phyloP scores from a whole-genome alignment of 2,329 filamentous ascomycete genomes.

The Arachnomyces sp. region DNA sequence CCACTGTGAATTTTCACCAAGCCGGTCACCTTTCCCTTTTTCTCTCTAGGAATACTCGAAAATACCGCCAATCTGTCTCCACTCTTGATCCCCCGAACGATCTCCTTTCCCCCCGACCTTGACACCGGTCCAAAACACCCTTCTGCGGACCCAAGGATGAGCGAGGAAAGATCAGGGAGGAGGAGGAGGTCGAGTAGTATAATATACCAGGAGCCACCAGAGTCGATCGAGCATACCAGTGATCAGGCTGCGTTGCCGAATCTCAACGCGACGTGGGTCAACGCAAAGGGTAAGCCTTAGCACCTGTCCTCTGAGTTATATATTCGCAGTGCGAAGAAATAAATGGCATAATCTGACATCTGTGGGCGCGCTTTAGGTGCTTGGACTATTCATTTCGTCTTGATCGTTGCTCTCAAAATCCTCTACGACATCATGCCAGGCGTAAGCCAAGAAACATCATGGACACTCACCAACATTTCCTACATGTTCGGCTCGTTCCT shows the following conservation, averaged over 20 bases:
- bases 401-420: slow-evolving; percentile 88
- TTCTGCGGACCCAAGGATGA: slow-evolving; percentile 55
- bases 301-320: neutral
- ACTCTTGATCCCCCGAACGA: slow-evolving; percentile 78
- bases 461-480: slow-evolving; percentile 96
- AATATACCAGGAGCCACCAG: slow-evolving; percentile 93
- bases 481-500: slow-evolving; percentile 99
- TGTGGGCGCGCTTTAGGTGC: slow-evolving; percentile 57
- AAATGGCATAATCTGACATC: slow-evolving; percentile 11
- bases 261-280: slow-evolving; percentile 97
- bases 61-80: slow-evolving; percentile 97
- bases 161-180: slow-evolving; percentile 60
- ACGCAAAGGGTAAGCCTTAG: slow-evolving; percentile 78
- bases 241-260: slow-evolving; percentile 94
- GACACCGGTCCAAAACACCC: slow-evolving; percentile 55
- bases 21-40: slow-evolving; percentile 23
- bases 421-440: slow-evolving; percentile 95
- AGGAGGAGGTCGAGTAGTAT: slow-evolving; percentile 95
- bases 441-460: slow-evolving; percentile 94
- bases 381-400: slow-evolving; percentile 93
- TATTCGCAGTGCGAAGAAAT: neutral
- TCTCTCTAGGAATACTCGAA: slow-evolving; percentile 25
- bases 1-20: slow-evolving; percentile 16
- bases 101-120: slow-evolving; percentile 81
- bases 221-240: slow-evolving; percentile 95